These are phyloP conservation scores for Pseudogymnoascus sp. DNA, from an alignment of 2,329 filamentous ascomycete genomes.

Conservation along the genomic window DNA sequence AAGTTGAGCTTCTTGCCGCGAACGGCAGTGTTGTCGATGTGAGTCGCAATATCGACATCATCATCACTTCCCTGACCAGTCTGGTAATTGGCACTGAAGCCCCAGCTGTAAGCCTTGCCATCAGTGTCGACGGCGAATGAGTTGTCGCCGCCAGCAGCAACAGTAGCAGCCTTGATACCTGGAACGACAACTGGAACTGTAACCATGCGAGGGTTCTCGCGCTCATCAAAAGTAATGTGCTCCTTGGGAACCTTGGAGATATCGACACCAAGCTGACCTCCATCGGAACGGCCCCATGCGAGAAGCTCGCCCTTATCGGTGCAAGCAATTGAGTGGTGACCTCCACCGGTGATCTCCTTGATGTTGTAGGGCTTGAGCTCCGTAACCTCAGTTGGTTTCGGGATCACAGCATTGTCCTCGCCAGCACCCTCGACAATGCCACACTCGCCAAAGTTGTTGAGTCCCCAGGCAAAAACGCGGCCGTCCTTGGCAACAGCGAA, in stretches of 20 bases:
- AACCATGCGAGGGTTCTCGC: slow-evolving; percentile 62
- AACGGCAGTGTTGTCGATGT: slow-evolving; percentile 78
- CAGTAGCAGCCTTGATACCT: slow-evolving; percentile 45
- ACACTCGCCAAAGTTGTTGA: slow-evolving; percentile 81
- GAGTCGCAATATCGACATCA: slow-evolving; percentile 66
- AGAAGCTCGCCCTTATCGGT: slow-evolving; percentile 48
- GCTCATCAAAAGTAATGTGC: slow-evolving; percentile 54
- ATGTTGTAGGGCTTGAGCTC: slow-evolving; percentile 57
- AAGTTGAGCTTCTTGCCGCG: slow-evolving; percentile 64
- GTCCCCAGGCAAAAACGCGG: slow-evolving; percentile 70
- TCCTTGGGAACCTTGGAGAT: slow-evolving; percentile 46
- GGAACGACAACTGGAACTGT: slow-evolving; percentile 53
- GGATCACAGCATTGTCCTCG: slow-evolving; percentile 61
- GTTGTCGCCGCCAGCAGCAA: slow-evolving; percentile 62
- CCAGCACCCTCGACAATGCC: slow-evolving; percentile 56
- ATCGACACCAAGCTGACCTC: slow-evolving; percentile 48
- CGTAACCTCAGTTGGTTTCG: slow-evolving; percentile 60
- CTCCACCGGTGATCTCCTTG: slow-evolving; percentile 58
- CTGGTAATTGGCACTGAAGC: slow-evolving; percentile 73
- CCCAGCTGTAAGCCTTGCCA: slow-evolving; percentile 69
- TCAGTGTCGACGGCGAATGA: slow-evolving; percentile 60
- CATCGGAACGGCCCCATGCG: slow-evolving; percentile 51
- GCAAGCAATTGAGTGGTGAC: slow-evolving; percentile 65
- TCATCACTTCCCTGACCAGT: slow-evolving; percentile 71
- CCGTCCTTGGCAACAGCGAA: slow-evolving; percentile 64